Percentiles rank a stretch among this genome's conserved stretches.
phyloP scores from a whole-genome alignment of 129 eudicot genomes.

The Artemisia annua region DNA sequence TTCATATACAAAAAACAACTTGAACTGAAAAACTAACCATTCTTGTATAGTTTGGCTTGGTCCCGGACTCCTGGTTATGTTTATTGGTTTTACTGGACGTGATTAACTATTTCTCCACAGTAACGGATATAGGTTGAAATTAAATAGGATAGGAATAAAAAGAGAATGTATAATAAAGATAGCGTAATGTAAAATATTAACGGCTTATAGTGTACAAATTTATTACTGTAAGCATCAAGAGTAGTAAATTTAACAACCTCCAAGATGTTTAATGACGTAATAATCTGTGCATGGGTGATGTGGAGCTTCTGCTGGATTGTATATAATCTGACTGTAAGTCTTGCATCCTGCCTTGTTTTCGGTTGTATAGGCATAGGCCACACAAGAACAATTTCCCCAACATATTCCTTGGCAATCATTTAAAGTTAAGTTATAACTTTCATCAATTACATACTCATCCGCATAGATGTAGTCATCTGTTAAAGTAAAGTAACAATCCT shows the following conservation, averaged over 20 bases:
- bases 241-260: background rate
- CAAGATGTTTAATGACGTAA: background rate
- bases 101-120: no score
- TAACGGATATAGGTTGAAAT: no score
- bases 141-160: no score
- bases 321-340: constrained; percentile 16
- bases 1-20: background rate
- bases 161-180: background rate
- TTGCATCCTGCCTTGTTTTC: constrained; percentile 36
- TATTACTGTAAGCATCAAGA: background rate
- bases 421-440: constrained; percentile 27
- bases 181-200: background rate
- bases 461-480: background rate
- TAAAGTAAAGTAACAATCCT: background rate
- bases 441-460: constrained; percentile 24
- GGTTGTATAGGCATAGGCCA: constrained; percentile 30
- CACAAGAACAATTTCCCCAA: constrained; percentile 36
- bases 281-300: background rate
- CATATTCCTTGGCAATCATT: constrained; percentile 42
- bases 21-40: no score
- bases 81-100: no score
- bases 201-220: background rate
- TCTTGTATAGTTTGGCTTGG: no score
- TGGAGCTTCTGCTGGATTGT: background rate
- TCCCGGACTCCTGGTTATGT: no score